A percentile compares a stretch with the other conserved stretches of the same genome.
These are phyloP conservation scores for Trichoderma aggressivum DNA, from an alignment of 2,329 filamentous ascomycete genomes.

Conservation along the genomic window DNA sequence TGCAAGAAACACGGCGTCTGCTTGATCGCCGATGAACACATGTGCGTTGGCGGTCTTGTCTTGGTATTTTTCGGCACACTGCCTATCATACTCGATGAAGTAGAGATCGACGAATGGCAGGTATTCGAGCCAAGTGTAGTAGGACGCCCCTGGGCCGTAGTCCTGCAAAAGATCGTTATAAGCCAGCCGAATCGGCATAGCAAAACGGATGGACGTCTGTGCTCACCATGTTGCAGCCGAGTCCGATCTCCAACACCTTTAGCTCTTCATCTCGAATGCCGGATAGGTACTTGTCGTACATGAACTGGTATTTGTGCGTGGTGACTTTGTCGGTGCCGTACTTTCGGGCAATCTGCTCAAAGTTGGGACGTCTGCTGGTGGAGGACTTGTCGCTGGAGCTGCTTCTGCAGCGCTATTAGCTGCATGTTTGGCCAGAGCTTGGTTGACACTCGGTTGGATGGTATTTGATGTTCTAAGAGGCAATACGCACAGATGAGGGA, in stretches of 20 bases:
- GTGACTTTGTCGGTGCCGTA: constrained; percentile 41
- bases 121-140: constrained; percentile 41
- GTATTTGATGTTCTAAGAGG: background rate
- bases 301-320: constrained; percentile 36
- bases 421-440: background rate
- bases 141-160: constrained; percentile 38
- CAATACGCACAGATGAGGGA: constrained; percentile 8
- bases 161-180: constrained; percentile 18
- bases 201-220: background rate
- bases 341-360: constrained; percentile 31
- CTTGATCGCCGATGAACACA: constrained; percentile 41
- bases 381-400: background rate
- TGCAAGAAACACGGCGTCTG: constrained; percentile 35
- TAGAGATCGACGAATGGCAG: constrained; percentile 39
- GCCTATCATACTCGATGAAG: constrained; percentile 39
- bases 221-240: constrained; percentile 38
- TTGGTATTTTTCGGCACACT: constrained; percentile 36
- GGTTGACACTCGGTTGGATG: background rate
- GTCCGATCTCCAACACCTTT: constrained; percentile 42
- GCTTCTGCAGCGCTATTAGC: background rate
- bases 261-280: constrained; percentile 30
- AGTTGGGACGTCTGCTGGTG: background rate
- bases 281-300: constrained; percentile 40
- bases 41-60: constrained; percentile 34
- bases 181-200: background rate